Percentiles rank a stretch among this genome's conserved stretches.
Conservation (phyloP, 2,329 filamentous ascomycete species). For the Penicillium sp. region DNA sequence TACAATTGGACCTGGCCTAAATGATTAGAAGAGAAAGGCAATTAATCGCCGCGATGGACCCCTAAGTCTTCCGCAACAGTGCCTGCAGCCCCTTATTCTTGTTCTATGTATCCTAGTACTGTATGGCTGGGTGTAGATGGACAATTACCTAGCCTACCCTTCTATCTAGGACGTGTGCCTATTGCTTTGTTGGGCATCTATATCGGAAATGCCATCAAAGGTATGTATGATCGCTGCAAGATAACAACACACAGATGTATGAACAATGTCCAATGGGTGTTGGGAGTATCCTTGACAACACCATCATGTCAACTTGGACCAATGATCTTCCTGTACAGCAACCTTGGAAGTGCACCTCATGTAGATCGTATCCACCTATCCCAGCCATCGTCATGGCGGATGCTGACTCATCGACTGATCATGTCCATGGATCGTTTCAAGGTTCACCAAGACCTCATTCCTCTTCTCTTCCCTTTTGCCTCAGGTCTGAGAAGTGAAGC, state of each 20-base stretch:
- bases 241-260: not conserved
- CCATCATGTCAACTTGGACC: not conserved
- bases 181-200: not conserved
- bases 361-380: not conserved
- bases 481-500: not conserved
- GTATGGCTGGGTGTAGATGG: not conserved
- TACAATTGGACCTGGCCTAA: too few species aligned
- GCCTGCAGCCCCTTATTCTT: not conserved
- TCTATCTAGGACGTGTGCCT: not conserved
- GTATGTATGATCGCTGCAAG: not conserved
- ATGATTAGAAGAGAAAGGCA: too few species aligned
- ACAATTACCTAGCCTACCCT: not conserved
- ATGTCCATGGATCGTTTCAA: not conserved
- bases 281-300: not conserved
- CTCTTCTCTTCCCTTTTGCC: not conserved
- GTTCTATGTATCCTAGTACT: not conserved
- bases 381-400: not conserved
- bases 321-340: not conserved
- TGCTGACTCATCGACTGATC: slow-evolving; percentile 7
- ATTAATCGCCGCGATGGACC: not conserved
- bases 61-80: not conserved
- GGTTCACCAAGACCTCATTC: not conserved
- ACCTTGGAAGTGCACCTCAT: too few species aligned
- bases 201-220: not conserved
- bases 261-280: not conserved